These are phyloP conservation scores for Lantana camara DNA, from an alignment of 257 asterid species.

Conservation along the genomic window DNA sequence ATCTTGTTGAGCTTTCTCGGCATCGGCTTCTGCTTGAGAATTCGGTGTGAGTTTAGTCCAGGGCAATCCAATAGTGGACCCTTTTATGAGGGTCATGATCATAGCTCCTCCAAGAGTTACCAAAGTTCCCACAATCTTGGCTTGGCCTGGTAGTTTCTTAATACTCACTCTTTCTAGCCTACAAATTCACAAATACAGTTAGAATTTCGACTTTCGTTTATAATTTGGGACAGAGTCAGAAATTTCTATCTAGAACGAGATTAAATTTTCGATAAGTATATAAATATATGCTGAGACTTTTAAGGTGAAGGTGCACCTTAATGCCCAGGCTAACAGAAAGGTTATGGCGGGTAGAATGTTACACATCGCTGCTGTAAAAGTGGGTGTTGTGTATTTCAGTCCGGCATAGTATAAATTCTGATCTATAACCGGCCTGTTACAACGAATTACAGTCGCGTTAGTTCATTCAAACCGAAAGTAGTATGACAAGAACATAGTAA, in stretches of 20 bases:
- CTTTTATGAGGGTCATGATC: conserved; percentile 68
- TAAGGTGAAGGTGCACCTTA: conserved; percentile 42
- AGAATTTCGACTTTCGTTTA: no score
- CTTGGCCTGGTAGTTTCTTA: conserved; percentile 45
- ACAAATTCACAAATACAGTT: neutral
- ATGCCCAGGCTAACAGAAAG: conserved; percentile 70
- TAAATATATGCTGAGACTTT: neutral
- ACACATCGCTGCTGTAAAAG: conserved; percentile 64
- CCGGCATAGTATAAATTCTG: conserved; percentile 68
- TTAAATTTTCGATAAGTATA: no score
- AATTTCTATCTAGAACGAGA: no score
- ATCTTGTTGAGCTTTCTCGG: conserved; percentile 33
- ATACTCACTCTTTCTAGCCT: conserved; percentile 66
- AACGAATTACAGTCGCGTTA: neutral
- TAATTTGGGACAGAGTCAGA: neutral
- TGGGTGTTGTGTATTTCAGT: conserved; percentile 66
- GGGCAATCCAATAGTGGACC: conserved; percentile 54
- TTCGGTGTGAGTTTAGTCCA: conserved; percentile 48
- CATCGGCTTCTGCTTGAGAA: neutral
- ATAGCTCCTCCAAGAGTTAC: conserved; percentile 72
- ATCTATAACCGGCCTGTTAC: conserved; percentile 69
- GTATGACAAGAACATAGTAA: neutral
- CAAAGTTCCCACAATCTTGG: conserved; percentile 69
- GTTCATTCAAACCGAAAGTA: neutral
- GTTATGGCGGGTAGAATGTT: conserved; percentile 78